A percentile compares a stretch with the other conserved stretches of the same genome.
Conservation (phyloP, 169 alveolate species). For the Amoebophrya sp. region DNA sequence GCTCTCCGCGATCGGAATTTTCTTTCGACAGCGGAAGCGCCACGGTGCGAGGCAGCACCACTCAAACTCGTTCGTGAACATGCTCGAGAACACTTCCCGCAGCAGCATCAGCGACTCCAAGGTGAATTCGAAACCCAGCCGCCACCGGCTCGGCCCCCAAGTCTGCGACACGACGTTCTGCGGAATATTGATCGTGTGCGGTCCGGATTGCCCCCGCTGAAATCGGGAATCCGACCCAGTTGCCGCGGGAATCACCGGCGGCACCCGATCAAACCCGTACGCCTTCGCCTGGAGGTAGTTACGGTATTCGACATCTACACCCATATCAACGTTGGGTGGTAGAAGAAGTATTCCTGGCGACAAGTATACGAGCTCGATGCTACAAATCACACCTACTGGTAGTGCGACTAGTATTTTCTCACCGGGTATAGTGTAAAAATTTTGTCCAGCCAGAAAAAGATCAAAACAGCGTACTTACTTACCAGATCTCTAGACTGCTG, state of each 20-base stretch:
- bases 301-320: no score
- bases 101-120: background rate
- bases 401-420: no score
- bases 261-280: background rate
- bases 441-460: no score
- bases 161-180: constrained; percentile 19
- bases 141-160: background rate
- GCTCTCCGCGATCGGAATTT: no score
- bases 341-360: no score
- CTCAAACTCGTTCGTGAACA: background rate
- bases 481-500: background rate
- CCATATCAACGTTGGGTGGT: no score
- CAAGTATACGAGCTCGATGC: no score
- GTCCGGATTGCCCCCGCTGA: background rate
- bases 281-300: background rate
- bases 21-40: background rate
- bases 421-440: no score
- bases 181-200: constrained; percentile 9
- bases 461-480: background rate
- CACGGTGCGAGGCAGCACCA: background rate
- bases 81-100: background rate
- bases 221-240: background rate
- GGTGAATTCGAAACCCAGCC: background rate
- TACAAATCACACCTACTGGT: no score
- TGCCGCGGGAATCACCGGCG: background rate